Conservation (phyloP, 1,284 basidiomycete genomes). For the Cryptococcus depauperatus region DNA sequence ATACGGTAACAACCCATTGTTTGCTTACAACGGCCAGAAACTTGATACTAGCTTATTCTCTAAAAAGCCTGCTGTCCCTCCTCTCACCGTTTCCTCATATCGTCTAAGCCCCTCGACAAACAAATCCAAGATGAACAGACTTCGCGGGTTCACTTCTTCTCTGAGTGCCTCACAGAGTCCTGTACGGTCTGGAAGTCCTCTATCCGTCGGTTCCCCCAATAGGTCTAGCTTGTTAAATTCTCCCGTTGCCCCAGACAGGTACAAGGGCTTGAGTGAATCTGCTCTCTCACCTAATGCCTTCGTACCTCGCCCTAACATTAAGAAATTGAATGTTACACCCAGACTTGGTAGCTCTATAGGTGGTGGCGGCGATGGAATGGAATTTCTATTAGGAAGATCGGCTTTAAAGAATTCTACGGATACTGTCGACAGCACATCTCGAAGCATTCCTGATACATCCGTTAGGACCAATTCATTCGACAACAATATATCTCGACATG, state of each 20-base stretch:
- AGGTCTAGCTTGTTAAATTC: slow-evolving; percentile 27
- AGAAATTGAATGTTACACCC: slow-evolving; percentile 85
- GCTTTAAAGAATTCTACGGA: slow-evolving; percentile 19
- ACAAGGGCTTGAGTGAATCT: slow-evolving; percentile 54
- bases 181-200: slow-evolving; percentile 25
- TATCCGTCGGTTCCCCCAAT: slow-evolving; percentile 15
- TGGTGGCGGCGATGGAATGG: slow-evolving; percentile 35
- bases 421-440: slow-evolving; percentile 7
- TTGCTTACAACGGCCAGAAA: slow-evolving; percentile 43
- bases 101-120: slow-evolving; percentile 39
- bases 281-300: slow-evolving; percentile 52
- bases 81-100: slow-evolving; percentile 45
- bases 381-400: slow-evolving; percentile 42
- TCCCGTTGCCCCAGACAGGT: slow-evolving; percentile 34
- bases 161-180: slow-evolving; percentile 37
- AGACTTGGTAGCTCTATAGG: slow-evolving; percentile 21
- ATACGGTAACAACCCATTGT: slow-evolving; percentile 66
- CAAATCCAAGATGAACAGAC: slow-evolving; percentile 45
- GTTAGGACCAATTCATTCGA: slow-evolving; percentile 20
- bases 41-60: slow-evolving; percentile 39
- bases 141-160: slow-evolving; percentile 48
- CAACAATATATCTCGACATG: slow-evolving; percentile 1
- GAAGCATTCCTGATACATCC: slow-evolving; percentile 4
- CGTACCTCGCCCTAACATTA: slow-evolving; percentile 73
- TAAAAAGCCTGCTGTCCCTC: slow-evolving; percentile 47